Evolutionary conservation across 225 moss, liverwort and hornwort genomes (phyloP), one percentile per base, ranked within the genome.

Genomic region (Sphagnum contortum): DNA sequence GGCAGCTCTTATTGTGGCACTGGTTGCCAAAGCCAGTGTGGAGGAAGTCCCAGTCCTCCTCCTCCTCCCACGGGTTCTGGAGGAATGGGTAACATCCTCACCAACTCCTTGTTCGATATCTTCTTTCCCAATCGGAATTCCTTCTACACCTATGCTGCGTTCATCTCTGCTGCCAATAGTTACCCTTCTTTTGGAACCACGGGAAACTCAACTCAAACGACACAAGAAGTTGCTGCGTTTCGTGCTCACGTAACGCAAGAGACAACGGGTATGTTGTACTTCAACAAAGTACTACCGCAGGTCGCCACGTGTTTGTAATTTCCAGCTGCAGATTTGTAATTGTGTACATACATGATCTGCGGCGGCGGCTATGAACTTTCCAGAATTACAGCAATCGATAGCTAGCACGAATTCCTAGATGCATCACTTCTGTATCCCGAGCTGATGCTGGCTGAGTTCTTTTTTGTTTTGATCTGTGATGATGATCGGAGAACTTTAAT

Each of bases 221-320:
- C 44, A n/a, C 29, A 45, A 54, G 65, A 65, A 54, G 55, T 65
- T 54, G 65, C 65, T 53, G 54, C 65, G 9, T 65, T 65, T 44
- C 9, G 44, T 44, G 65, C 65, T 2, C 65, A 65, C 55, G 51
- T 65, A 8, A 51, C 52, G 45, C 65, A 65, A 13, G 65, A 65
- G 45, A 65, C 65, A 44, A 44, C 65, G 14, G 65, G 65, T 65
- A 52, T 57, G 56, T 29, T 29, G 29, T 29, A 29, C 29, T 29
- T 29, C 29, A 29, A 0, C 29, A 29, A 29, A 29, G 29, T 29
- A 29, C 29, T 29, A 29, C 29, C 29, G 29, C 29, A 29, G 29
- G 29, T 29, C 1, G 0, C 29, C 29, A 1, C 29, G 29, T 29
- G 29, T 29, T 29, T 29, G 29, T 29, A 29, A 29, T 29, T 29